These are phyloP conservation scores for Pichia pseudocactophila DNA, from an alignment of 805 yeast species.

Conservation along the genomic window DNA sequence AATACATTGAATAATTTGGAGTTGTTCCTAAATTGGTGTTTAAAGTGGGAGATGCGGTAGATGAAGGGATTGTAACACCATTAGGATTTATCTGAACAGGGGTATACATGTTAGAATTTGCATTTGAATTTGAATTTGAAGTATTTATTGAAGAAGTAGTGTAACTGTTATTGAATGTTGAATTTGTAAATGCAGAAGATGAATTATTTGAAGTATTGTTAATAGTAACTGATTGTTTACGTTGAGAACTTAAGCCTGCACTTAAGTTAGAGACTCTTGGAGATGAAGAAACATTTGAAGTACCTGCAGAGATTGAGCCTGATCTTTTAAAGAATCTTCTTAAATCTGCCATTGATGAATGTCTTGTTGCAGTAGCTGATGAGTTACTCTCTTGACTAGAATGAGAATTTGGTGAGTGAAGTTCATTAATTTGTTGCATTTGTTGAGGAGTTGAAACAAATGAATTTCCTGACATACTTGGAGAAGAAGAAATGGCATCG, in stretches of 20 bases:
- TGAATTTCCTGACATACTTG: slow-evolving; percentile 9
- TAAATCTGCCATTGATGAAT: slow-evolving; percentile 72
- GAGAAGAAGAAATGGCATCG: slow-evolving; percentile 25
- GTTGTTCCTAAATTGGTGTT: slow-evolving; percentile 29
- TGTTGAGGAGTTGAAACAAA: slow-evolving; percentile 6
- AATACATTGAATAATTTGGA: slow-evolving; percentile 5
- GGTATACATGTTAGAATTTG: background rate
- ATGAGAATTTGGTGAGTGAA: slow-evolving; percentile 26
- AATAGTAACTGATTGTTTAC: slow-evolving; percentile 11
- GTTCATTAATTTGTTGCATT: slow-evolving; percentile 4
- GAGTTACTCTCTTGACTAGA: slow-evolving; percentile 22
- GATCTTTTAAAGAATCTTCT: slow-evolving; percentile 60
- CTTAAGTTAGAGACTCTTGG: slow-evolving; percentile 27
- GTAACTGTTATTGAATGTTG: background rate
- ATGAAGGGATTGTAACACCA: slow-evolving; percentile 1
- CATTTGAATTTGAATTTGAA: background rate
- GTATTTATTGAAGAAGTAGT: background rate
- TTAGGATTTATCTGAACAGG: slow-evolving; percentile 8
- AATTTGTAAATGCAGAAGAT: background rate
- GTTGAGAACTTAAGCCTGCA: slow-evolving; percentile 29
- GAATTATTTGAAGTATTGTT: background rate
- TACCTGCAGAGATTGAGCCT: slow-evolving; percentile 14
- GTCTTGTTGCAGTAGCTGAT: slow-evolving; percentile 38
- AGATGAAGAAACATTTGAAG: slow-evolving; percentile 11
- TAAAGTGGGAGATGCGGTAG: slow-evolving; percentile 35